Base-by-base conservation (phyloP, 331 rosid species). In the Malus hybrid region DNA sequence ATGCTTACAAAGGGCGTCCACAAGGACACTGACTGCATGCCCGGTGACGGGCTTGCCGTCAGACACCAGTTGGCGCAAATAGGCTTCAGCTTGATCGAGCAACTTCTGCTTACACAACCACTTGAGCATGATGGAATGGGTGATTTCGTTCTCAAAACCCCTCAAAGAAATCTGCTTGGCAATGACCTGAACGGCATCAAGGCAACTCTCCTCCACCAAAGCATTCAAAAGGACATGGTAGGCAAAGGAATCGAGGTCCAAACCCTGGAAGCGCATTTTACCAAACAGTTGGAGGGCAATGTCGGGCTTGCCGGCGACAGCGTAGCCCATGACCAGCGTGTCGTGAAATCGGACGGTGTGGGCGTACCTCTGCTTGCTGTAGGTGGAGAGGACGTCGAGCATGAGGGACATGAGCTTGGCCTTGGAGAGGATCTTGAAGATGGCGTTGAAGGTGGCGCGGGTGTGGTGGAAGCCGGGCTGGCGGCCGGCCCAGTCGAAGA, bases 401-500 rank as follows among this genome's bases (percentile, higher is more conserved):
- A 90, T 33, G 24, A 83, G 76, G 2, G 97, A 77, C 84, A 68
- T 80, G 36, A 74, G 86, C 74, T 80, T 68, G 39, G 94, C 84
- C 68, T 80, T 80, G 0, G 87, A 63, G 7, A 93, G 83, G 24
- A 93, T 87, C 77, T 82, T 84, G 77, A 87, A 91, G 54, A 93
- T 83, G 48, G 86, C 85, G 15, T 65, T 1, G 78, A 86, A 88
- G 42, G 98, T 90, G 73, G 80, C 83, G 12, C 87, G 90, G 13
- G 98, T 88, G 77, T 90, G 98, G 72, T 36, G 2, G 57, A 83
- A 93, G 6, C 76, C 62, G 0, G 76, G 79, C 20, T 93, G 97
- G 57, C 86, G 86, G 44, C 98, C 98, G 8, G 86, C 98, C 97
- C 98, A 93, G 69, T 93, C 96, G 82, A 93, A 93, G 87, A 93